phyloP scores from a whole-genome alignment of 495 filamentous ascomycete species.

The Hypoxylon cercidicola region DNA sequence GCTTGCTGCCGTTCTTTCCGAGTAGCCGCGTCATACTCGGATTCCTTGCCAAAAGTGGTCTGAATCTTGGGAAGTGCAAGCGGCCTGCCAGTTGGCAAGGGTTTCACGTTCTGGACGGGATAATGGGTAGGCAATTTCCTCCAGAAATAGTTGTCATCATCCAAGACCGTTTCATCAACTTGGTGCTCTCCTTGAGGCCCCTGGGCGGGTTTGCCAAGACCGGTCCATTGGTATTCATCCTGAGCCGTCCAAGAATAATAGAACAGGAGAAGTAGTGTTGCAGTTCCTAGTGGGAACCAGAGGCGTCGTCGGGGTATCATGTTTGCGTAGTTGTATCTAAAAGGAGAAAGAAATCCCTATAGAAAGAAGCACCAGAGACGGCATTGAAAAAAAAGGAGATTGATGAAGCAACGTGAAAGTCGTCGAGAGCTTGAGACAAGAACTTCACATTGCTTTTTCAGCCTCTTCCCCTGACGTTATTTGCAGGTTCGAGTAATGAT shows the following conservation, averaged over 20 bases:
- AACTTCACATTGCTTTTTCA: too few species aligned
- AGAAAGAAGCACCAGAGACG: conserved; percentile 2
- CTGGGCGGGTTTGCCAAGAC: conserved; percentile 1
- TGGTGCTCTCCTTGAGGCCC: background rate
- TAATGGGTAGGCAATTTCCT: conserved; percentile 63
- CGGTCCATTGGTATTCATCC: conserved; percentile 13
- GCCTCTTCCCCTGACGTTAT: too few species aligned
- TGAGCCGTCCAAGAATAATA: conserved; percentile 26
- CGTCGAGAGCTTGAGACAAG: too few species aligned
- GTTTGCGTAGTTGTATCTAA: conserved; percentile 4
- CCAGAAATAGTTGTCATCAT: conserved; percentile 48
- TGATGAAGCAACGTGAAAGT: too few species aligned
- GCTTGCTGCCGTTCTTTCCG: conserved; percentile 64
- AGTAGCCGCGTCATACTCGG: conserved; percentile 47
- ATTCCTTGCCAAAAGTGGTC: conserved; percentile 51
- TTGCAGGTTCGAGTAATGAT: too few species aligned
- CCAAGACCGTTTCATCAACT: background rate
- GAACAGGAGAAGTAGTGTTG: conserved; percentile 15
- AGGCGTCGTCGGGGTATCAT: conserved; percentile 35
- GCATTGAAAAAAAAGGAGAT: conserved; percentile 12
- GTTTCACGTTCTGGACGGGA: conserved; percentile 69
- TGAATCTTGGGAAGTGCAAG: conserved; percentile 79
- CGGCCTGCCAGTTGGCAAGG: conserved; percentile 71
- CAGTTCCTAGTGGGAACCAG: conserved; percentile 24
- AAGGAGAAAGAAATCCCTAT: conserved; percentile 1